Evolutionary conservation across 805 yeast species (phyloP), one percentile per base, ranked within the genome.

Genomic region (Cyberlindnera sargentensis): DNA sequence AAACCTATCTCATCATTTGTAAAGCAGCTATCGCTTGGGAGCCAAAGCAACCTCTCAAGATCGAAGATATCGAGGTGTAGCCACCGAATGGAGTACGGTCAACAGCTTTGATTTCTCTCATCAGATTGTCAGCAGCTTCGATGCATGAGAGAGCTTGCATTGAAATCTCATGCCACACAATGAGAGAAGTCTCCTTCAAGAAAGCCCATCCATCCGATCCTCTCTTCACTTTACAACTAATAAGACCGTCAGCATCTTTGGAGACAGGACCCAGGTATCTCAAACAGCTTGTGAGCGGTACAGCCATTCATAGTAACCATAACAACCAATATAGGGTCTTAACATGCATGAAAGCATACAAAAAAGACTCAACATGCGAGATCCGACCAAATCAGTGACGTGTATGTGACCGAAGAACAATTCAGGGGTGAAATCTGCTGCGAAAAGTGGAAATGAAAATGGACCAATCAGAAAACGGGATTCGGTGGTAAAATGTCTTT

Each of bases 1-100:
- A 15, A 15, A 15, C 20, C 20, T 15, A 15, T 15, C 20, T 78
- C 50, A 89, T 90, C 61, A 78, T 80, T 38, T 93, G 98, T 72
- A 75, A 80, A 62, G 99, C 99, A 46, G 99, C 99, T 40, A 87
- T 93, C 58, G 96, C 98, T 52, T 91, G 98, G 91, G 95, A 84
- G 63, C 93, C 98, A 28, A 87, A 82, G 38, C 79, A 84, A 63
- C 87, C 87, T 46, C 75, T 93, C 56, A 58, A 80, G 35, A 75
- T 93, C 46, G 99, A 93, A 68, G 85, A 84, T 47, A 76, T 93
- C 53, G 88, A 84, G 61, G 99, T 93, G 36, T 82, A 76, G 25
- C 89, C 99, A 26, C 99, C 99, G 55, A 84, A 29, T 8, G 31
- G 31, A 8, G 10, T 8, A 29, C 31, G 8, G 10, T 29, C 10